These are phyloP conservation scores for Leptographium galeiforme DNA, from an alignment of 2,329 filamentous ascomycete species.

Conservation along the genomic window DNA sequence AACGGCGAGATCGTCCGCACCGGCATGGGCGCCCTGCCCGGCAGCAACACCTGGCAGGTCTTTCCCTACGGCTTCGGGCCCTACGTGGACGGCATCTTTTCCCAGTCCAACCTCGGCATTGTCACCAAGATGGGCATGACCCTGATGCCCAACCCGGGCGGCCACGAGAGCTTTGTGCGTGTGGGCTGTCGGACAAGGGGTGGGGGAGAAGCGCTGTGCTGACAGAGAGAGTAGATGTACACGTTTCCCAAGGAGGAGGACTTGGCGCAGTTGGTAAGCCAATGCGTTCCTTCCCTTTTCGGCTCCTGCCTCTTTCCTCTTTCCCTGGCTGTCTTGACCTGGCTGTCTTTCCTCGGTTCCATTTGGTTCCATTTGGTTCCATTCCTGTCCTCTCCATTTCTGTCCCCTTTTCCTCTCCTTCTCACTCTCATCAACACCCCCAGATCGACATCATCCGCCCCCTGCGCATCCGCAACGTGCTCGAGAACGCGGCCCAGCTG, in stretches of 20 bases:
- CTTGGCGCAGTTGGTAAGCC: constrained; percentile 24
- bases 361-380: too few species aligned
- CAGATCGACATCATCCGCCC: constrained; percentile 33
- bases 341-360: too few species aligned
- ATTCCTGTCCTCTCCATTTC: background rate
- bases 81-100: constrained; percentile 30
- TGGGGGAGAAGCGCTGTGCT: too few species aligned
- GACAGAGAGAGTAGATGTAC: constrained; percentile 12
- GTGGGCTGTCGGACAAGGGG: too few species aligned
- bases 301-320: background rate
- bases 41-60: constrained; percentile 26
- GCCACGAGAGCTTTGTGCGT: constrained; percentile 27
- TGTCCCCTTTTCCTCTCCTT: background rate
- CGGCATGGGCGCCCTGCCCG: constrained; percentile 24
- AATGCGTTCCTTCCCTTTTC: background rate
- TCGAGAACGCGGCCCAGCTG: constrained; percentile 25
- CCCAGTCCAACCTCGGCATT: constrained; percentile 36
- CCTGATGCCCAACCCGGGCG: constrained; percentile 17
- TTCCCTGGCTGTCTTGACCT: too few species aligned
- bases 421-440: background rate
- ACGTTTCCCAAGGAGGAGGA: constrained; percentile 32
- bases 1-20: constrained; percentile 28
- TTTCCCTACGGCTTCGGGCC: constrained; percentile 29
- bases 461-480: constrained; percentile 23
- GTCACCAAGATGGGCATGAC: constrained; percentile 21